Base-by-base conservation (phyloP, 345 rosid species). In the Lepidium sativum region DNA sequence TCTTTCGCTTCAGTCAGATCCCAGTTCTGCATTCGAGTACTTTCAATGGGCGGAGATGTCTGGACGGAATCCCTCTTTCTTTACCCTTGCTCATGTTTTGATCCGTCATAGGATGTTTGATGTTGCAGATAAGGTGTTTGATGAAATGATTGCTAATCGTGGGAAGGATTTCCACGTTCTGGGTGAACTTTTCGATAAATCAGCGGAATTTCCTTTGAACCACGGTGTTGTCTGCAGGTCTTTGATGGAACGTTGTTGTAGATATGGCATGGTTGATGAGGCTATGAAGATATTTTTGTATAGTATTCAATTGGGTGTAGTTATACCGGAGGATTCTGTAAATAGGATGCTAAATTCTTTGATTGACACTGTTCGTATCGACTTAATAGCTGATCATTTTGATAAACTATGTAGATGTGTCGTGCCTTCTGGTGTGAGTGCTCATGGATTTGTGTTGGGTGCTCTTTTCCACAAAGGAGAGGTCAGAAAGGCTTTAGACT, bases 91-190 rank as follows among this genome's bases (percentile, higher is more conserved):
- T 47, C 71, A 47, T 20, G 21, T 77, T 18, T 53, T 77, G 79
- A 77, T 83, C 18, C 65, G 68, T 4, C 43, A 70, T 64, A 54
- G 62, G 53, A 66, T 69, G 76, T 72, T 67, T 1, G 74, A 44
- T 72, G 68, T 29, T 17, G 83, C 87, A 47, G 61, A 50, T 21
- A 34, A 60, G 61, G 65, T 77, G 65, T 79, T 83, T 37, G 87
- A 70, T 55, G 73, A 73, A 73, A 70, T 79, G 75, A 33, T 62
- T 39, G 14, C 15, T 9, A 35, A 17, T 17, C 60, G 56, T 18
- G 77, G 73, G 13, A 51, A 43, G 47, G 45, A 53, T 52, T 70
- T 63, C 2, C 65, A 75, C 39, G 57, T 68, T 69, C 48, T 70
- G 17, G 50, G 18, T 17, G 17, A 11, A 39, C 48, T 71, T 44